Percentiles rank a stretch among this genome's conserved stretches.
phyloP scores from a whole-genome alignment of 176 grass and related monocot genomes.

The Eragrostis nindensis region DNA sequence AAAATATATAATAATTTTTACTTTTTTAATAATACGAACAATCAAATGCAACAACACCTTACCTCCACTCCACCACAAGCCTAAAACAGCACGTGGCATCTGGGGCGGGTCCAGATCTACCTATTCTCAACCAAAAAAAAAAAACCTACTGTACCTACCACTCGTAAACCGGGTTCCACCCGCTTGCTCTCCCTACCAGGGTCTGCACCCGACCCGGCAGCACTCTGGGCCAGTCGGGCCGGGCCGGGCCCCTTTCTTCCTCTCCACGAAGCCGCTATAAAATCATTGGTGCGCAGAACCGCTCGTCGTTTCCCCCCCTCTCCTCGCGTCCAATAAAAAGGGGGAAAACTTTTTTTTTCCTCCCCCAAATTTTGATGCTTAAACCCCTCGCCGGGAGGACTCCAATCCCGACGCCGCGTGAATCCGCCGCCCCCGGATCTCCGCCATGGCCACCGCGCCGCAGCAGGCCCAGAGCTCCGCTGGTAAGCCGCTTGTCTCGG shows the following conservation, averaged over 20 bases:
- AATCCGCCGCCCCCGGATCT: slow-evolving; percentile 31
- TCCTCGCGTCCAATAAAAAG: slow-evolving; percentile 24
- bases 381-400: slow-evolving; percentile 40
- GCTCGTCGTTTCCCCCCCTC: not conserved
- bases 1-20: too few relatives aligned
- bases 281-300: slow-evolving; percentile 27
- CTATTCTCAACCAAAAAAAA: too few relatives aligned
- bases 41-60: too few relatives aligned
- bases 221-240: not conserved
- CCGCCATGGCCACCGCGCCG: slow-evolving; percentile 43
- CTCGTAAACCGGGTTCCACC: not conserved
- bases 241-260: not conserved
- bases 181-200: not conserved
- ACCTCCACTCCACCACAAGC: not conserved
- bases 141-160: not conserved
- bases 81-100: not conserved
- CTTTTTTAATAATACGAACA: too few relatives aligned
- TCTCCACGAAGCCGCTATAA: slow-evolving; percentile 8
- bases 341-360: not conserved
- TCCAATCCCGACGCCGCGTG: slow-evolving; percentile 34
- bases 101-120: not conserved
- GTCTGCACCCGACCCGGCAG: not conserved
- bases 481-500: not conserved
- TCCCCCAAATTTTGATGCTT: slow-evolving; percentile 34
- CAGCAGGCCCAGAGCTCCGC: slow-evolving; percentile 38